Base-by-base conservation (phyloP, 768 basidiomycete species). In the Suillus spraguei region DNA sequence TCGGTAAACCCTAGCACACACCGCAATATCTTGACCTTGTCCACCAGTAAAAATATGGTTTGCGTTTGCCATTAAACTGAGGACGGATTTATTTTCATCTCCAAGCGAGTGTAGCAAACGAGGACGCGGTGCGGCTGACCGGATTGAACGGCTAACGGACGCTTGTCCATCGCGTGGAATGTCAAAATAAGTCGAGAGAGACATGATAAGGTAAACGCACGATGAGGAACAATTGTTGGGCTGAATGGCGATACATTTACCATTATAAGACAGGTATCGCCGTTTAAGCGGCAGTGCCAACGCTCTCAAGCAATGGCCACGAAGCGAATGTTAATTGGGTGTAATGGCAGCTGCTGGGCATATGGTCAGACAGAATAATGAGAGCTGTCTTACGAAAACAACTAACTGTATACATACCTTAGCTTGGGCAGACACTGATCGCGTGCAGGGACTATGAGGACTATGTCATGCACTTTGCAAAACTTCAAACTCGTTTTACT, bases 21-120 rank as follows among this genome's bases (percentile, higher is more conserved):
- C 56, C 28, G 39, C 17, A 62, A 96, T 94, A 69, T 91, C 86
- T 63, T 85, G 79, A 55, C 83, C 85, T 71, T 95, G 94, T 67
- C 87, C 91, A 1, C 94, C 94, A 61, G 88, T 90, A 71, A 91
- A 97, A 52, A 97, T 91, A 70, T 91, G 83, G 14, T 79, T 72
- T 7, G 83, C 82, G 70, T 89, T 89, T 2, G 92, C 88, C 33
- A 89, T 90, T 16, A 94, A 78, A 70, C 90, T 88, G 36, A 94
- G 79, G 4, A 94, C 85, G 7, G 92, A 93, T 72, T 82, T 87
- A 56, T 82, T 80, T 47, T 82, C 78, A 72, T 91, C 87, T 66
- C 87, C 82, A n/a, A 94, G 80, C 4, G 89, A 87, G 72, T 94
- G 92, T 6, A 86, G 70, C 1, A 91, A 82, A 33, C 74, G 73